A percentile compares a stretch with the other conserved stretches of the same genome.
Evolutionary conservation across 2,329 filamentous ascomycete species (phyloP).

Genomic region (Neofusicoccum laricinum): DNA sequence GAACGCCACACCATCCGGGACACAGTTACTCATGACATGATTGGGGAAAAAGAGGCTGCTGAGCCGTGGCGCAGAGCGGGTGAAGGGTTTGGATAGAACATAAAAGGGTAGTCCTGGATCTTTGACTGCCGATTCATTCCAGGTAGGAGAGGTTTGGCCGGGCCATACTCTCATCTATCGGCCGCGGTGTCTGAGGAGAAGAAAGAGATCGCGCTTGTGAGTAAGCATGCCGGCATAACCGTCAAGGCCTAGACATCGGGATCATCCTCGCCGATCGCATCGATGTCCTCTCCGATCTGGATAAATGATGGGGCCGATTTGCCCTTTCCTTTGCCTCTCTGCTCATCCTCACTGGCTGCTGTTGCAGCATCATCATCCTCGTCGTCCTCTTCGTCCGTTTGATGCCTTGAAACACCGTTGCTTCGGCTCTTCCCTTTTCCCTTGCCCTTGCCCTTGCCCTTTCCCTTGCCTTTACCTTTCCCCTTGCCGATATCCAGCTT

Average conservation of each 20-base stretch:
- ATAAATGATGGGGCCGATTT: slow-evolving; percentile 22
- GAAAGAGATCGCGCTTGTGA: too few species aligned
- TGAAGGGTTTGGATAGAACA: too few species aligned
- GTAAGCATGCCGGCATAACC: not conserved
- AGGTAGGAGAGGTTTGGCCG: too few species aligned
- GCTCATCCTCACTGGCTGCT: slow-evolving; percentile 20
- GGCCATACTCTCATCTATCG: too few species aligned
- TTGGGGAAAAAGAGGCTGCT: too few species aligned
- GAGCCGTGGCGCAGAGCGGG: too few species aligned
- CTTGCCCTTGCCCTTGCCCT: slow-evolving; percentile 19
- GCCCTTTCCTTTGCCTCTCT: slow-evolving; percentile 27
- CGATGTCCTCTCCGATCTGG: slow-evolving; percentile 28
- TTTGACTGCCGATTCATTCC: too few species aligned
- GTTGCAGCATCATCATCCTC: slow-evolving; percentile 21
- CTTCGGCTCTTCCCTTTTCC: not conserved
- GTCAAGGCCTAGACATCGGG: not conserved
- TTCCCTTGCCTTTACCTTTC: slow-evolving; percentile 23
- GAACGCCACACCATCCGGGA: slow-evolving; percentile 1
- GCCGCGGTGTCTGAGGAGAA: too few species aligned
- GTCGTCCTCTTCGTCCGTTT: slow-evolving; percentile 19
- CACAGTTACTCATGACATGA: slow-evolving; percentile 1
- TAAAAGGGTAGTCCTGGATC: too few species aligned
- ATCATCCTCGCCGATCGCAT: slow-evolving; percentile 16
- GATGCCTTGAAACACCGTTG: not conserved
- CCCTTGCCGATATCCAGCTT: slow-evolving; percentile 13